phyloP scores from a whole-genome alignment of 2,329 filamentous ascomycete genomes.

The Capronia americana region DNA sequence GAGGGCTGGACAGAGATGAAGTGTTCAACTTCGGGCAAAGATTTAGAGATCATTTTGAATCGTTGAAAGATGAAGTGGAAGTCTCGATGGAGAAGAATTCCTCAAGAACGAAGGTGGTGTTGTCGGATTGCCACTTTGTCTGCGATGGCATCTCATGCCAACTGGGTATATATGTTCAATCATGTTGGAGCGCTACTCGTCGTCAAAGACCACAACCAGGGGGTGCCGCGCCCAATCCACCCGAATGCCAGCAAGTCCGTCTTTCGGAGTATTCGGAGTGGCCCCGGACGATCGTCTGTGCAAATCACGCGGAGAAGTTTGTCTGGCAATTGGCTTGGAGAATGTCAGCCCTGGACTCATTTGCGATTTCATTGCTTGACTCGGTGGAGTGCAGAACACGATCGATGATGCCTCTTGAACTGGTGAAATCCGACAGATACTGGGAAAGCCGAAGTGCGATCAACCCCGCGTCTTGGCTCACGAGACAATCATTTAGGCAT shows the following conservation, averaged over 20 bases:
- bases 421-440: no score
- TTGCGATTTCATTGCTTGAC: no score
- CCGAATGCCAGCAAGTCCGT: background rate
- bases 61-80: background rate
- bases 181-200: background rate
- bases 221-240: background rate
- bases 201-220: background rate
- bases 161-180: background rate
- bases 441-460: background rate
- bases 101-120: background rate
- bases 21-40: constrained; percentile 24
- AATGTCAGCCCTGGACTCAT: background rate
- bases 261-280: background rate
- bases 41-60: constrained; percentile 28
- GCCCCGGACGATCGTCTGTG: background rate
- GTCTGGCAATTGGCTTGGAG: background rate
- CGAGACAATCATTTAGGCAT: background rate
- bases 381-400: no score
- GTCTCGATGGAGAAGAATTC: background rate
- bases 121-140: no score
- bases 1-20: constrained; percentile 20
- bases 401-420: no score
- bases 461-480: background rate
- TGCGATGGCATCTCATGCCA: background rate
- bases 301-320: background rate